Conservation (phyloP, 164 flowering plant species). For the Hamamelis virginiana region DNA sequence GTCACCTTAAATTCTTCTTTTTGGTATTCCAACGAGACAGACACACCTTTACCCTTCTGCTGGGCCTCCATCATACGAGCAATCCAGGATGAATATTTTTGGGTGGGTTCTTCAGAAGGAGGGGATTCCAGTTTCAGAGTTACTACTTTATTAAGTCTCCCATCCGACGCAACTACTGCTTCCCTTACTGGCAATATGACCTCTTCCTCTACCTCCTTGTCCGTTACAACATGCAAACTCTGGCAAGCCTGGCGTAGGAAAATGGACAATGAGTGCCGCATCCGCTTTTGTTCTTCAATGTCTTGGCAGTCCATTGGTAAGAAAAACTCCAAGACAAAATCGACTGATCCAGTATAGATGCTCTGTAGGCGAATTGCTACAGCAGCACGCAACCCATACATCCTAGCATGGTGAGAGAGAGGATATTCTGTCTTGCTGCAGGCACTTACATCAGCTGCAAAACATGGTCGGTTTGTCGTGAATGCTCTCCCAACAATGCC, state of each 20-base stretch:
- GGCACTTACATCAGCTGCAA: conserved; percentile 50
- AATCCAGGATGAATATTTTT: conserved; percentile 34
- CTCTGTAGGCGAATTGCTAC: conserved; percentile 58
- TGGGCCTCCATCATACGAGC: conserved; percentile 33
- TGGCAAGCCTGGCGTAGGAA: conserved; percentile 47
- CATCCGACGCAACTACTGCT: conserved; percentile 10
- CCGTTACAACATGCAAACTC: conserved; percentile 46
- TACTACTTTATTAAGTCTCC: conserved; percentile 6
- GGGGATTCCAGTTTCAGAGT: conserved; percentile 4
- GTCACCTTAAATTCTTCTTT: conserved; percentile 38
- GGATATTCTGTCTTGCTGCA: conserved; percentile 70
- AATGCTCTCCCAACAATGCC: conserved; percentile 83
- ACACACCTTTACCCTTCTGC: conserved; percentile 35
- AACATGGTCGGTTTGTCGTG: conserved; percentile 58
- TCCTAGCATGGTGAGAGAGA: conserved; percentile 72
- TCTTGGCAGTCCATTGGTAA: conserved; percentile 31
- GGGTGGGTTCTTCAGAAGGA: conserved; percentile 6
- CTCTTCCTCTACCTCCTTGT: conserved; percentile 34
- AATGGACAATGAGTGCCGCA: conserved; percentile 46
- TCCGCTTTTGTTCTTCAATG: conserved; percentile 22
- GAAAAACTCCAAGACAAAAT: conserved; percentile 50
- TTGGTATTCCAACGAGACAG: conserved; percentile 29
- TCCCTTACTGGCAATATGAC: conserved; percentile 15
- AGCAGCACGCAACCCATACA: conserved; percentile 52
- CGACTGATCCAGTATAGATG: conserved; percentile 32